Evolutionary conservation across 139 green algal species (phyloP).

Genomic region (Trebouxia sp.): DNA sequence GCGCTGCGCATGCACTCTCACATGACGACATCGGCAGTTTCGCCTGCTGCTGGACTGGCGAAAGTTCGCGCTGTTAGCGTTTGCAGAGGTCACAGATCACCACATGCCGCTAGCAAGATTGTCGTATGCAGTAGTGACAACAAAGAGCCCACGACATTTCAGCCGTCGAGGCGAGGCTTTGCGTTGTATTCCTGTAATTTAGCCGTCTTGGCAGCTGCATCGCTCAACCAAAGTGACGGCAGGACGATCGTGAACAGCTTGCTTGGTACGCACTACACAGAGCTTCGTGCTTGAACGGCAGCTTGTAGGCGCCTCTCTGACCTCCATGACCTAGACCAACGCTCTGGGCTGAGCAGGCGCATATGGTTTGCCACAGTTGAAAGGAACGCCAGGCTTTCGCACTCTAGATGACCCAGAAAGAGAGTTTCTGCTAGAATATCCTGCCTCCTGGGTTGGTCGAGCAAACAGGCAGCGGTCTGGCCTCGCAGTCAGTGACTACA

Average conservation of each 20-base stretch:
- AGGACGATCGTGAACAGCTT: slow-evolving; percentile 44
- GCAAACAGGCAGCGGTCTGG: slow-evolving; percentile 53
- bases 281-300: no score
- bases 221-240: slow-evolving; percentile 20
- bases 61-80: no score
- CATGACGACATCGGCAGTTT: no score
- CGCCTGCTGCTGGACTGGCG: no score
- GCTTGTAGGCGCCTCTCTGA: no score
- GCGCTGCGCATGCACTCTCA: no score
- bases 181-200: slow-evolving; percentile 17
- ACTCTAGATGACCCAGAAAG: slow-evolving; percentile 48
- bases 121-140: background rate
- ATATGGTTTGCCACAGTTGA: slow-evolving; percentile 48
- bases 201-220: background rate
- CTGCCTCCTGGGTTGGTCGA: slow-evolving; percentile 56
- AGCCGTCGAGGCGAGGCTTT: background rate
- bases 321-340: no score
- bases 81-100: background rate
- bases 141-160: background rate
- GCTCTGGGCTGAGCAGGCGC: slow-evolving; percentile 40
- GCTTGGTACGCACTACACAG: no score
- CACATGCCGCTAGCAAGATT: background rate
- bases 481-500: slow-evolving; percentile 62
- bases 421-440: slow-evolving; percentile 60
- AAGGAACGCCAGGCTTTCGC: slow-evolving; percentile 36